phyloP scores from a whole-genome alignment of 441 rosid genomes.

The Syzygium syzygioides region DNA sequence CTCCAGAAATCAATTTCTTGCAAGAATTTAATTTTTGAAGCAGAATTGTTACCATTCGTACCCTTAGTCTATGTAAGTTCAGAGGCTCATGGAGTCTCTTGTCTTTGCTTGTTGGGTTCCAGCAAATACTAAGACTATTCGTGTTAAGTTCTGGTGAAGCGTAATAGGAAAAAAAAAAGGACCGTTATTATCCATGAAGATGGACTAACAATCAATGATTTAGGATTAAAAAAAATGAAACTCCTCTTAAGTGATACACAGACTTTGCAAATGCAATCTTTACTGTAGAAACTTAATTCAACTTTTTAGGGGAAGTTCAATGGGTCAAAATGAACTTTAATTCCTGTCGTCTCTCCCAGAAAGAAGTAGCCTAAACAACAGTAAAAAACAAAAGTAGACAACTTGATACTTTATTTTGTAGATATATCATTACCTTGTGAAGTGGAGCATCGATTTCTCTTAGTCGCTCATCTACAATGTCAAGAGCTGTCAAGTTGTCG shows the following conservation, averaged over 20 bases:
- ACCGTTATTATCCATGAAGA: background rate
- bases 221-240: background rate
- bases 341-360: background rate
- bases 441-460: background rate
- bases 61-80: no score
- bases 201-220: no score
- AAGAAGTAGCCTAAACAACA: background rate
- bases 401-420: background rate
- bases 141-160: background rate
- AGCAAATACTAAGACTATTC: background rate
- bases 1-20: no score
- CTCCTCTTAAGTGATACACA: background rate
- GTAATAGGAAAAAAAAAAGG: no score
- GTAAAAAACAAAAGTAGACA: background rate
- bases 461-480: background rate
- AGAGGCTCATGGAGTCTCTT: no score
- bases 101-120: background rate
- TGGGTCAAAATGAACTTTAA: background rate
- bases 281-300: background rate
- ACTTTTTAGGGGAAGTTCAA: background rate
- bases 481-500: background rate
- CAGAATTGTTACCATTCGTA: no score
- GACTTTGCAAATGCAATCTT: background rate
- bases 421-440: background rate
- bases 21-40: no score